Percentiles rank a stretch among this genome's conserved stretches.
These are phyloP conservation scores for Kodamaea fungicola DNA, from an alignment of 1,139 yeast genomes.

Conservation along the genomic window DNA sequence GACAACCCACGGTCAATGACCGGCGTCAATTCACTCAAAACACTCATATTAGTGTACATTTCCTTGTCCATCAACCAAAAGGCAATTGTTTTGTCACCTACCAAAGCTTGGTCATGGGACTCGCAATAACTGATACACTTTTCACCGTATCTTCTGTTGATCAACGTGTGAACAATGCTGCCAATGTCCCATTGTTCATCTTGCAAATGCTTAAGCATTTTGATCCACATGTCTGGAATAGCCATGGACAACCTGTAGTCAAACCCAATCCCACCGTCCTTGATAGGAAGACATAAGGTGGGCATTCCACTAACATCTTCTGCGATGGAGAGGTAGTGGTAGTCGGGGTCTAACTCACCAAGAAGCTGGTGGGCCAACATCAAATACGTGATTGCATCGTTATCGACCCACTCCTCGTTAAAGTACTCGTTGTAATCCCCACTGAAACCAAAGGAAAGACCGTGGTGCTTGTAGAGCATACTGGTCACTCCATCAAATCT, in stretches of 20 bases:
- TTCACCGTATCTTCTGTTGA: constrained; percentile 87
- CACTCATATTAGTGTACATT: constrained; percentile 95
- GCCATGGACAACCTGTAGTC: constrained; percentile 96
- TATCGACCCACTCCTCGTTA: constrained; percentile 76
- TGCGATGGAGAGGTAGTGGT: constrained; percentile 74
- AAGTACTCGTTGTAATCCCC: constrained; percentile 94
- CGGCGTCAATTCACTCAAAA: constrained; percentile 65
- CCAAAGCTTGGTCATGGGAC: constrained; percentile 95
- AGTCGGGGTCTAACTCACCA: constrained; percentile 45
- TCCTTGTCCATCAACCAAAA: constrained; percentile 99
- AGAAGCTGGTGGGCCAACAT: constrained; percentile 85
- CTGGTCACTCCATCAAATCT: constrained; percentile 96
- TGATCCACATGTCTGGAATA: constrained; percentile 98
- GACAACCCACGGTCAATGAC: constrained; percentile 86
- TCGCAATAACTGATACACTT: constrained; percentile 91
- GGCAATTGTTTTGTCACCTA: constrained; percentile 94
- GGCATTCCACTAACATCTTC: constrained; percentile 99
- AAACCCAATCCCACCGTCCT: constrained; percentile 85
- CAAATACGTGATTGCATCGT: constrained; percentile 80
- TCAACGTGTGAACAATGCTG: constrained; percentile 71
- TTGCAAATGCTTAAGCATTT: constrained; percentile 71
- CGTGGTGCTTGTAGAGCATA: constrained; percentile 90
- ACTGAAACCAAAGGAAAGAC: constrained; percentile 82
- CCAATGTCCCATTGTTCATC: constrained; percentile 96
- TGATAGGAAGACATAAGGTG: constrained; percentile 74